Conservation (phyloP, 139 green algal genomes). For the Yamagishiella unicocca region DNA sequence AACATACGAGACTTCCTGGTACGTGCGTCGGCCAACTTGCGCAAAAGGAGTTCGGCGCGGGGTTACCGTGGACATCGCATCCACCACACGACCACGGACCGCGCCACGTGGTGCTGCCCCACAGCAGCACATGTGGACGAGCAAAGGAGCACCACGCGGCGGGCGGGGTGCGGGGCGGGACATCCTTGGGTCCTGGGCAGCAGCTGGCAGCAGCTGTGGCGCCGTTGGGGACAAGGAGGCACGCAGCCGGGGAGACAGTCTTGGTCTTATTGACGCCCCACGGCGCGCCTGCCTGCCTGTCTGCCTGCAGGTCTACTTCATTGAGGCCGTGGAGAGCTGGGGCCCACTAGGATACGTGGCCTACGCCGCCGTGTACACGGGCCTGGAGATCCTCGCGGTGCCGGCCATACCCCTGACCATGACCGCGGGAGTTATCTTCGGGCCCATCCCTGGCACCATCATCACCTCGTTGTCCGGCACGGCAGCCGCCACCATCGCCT, state of each 20-base stretch:
- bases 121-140: too few species aligned
- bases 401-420: conserved; percentile 93
- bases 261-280: neutral
- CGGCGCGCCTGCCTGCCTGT: neutral
- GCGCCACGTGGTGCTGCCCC: too few species aligned
- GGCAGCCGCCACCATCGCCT: conserved; percentile 57
- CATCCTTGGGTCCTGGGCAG: too few species aligned
- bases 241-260: too few species aligned
- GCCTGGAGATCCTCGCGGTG: conserved; percentile 68
- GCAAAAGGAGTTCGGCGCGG: too few species aligned
- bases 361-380: conserved; percentile 80
- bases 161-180: too few species aligned
- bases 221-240: too few species aligned
- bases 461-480: conserved; percentile 79
- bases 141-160: too few species aligned
- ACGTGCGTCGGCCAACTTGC: too few species aligned
- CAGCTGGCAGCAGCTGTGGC: too few species aligned
- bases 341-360: conserved; percentile 77
- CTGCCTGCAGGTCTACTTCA: conserved; percentile 26
- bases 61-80: too few species aligned
- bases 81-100: too few species aligned
- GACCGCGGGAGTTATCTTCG: conserved; percentile 90
- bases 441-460: conserved; percentile 76
- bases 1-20: conserved; percentile 28
- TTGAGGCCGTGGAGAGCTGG: conserved; percentile 75